Evolutionary conservation across 495 filamentous ascomycete species (phyloP).

Genomic region (Penicillium soppii): DNA sequence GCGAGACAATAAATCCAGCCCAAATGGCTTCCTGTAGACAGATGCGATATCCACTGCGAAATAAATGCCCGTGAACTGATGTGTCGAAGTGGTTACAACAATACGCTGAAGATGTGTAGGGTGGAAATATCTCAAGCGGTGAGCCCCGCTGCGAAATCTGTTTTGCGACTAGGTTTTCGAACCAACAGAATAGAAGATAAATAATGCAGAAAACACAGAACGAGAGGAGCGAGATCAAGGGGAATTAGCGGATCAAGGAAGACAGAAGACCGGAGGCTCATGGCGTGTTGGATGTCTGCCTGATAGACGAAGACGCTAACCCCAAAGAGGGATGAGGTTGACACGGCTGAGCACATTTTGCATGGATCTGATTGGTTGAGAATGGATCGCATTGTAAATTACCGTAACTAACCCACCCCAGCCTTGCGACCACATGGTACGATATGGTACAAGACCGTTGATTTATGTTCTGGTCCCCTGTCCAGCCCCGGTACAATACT

Average conservation of each 20-base stretch:
- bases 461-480: no score
- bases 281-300: constrained; percentile 43
- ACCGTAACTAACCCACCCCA: not conserved
- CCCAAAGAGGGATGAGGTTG: constrained; percentile 13
- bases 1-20: not conserved
- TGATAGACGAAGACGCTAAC: constrained; percentile 39
- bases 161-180: not conserved
- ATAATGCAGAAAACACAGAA: constrained; percentile 9
- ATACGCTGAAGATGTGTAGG: no score
- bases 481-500: no score
- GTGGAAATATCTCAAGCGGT: not conserved
- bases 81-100: no score
- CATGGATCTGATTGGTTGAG: constrained; percentile 18
- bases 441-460: no score
- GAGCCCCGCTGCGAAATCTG: not conserved
- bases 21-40: not conserved
- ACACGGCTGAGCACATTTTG: constrained; percentile 23
- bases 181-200: not conserved
- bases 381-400: not conserved
- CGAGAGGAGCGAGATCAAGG: constrained; percentile 1
- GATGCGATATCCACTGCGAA: constrained; percentile 1
- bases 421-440: no score
- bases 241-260: constrained; percentile 13
- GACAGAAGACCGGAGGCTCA: constrained; percentile 23
- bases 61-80: no score